These are phyloP conservation scores for Pulicaria dysenterica DNA, from an alignment of 129 eudicot genomes.

Conservation along the genomic window DNA sequence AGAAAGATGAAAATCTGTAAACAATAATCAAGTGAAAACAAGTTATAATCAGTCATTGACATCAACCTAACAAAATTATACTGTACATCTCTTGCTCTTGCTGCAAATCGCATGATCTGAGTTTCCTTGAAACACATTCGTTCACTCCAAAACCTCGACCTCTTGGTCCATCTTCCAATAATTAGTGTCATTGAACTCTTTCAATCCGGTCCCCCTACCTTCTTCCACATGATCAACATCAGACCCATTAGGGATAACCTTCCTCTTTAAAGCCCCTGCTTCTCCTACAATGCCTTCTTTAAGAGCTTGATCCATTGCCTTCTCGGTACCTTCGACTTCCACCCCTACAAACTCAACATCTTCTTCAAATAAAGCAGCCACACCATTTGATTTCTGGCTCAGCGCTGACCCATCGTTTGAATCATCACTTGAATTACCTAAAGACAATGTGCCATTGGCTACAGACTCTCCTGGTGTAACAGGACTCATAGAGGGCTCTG, in stretches of 20 bases:
- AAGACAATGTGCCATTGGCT: conserved; percentile 42
- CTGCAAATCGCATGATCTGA: neutral
- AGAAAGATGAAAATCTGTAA: conserved; percentile 15
- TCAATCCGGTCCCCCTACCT: conserved; percentile 44
- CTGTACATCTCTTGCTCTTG: conserved; percentile 44
- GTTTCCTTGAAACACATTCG: conserved; percentile 1
- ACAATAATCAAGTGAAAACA: neutral
- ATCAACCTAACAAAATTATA: conserved; percentile 19
- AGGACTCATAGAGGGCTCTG: conserved; percentile 23
- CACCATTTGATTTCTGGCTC: conserved; percentile 23
- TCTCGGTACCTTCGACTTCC: conserved; percentile 82
- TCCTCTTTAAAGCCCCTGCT: conserved; percentile 69
- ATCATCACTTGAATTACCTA: conserved; percentile 2
- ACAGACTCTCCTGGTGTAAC: conserved; percentile 38
- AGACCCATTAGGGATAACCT: conserved; percentile 25
- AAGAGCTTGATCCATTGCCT: conserved; percentile 78
- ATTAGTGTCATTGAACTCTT: conserved; percentile 72
- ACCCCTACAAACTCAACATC: conserved; percentile 95
- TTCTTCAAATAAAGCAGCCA: conserved; percentile 79
- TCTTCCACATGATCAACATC: conserved; percentile 36
- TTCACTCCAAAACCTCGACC: conserved; percentile 70
- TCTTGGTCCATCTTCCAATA: conserved; percentile 91
- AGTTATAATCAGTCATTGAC: conserved; percentile 6
- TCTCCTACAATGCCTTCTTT: conserved; percentile 89
- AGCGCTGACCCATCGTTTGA: neutral